Evolutionary conservation across 1,139 yeast genomes (phyloP), one percentile per base, ranked within the genome.

Genomic region (Magnusiomyces ingens): DNA sequence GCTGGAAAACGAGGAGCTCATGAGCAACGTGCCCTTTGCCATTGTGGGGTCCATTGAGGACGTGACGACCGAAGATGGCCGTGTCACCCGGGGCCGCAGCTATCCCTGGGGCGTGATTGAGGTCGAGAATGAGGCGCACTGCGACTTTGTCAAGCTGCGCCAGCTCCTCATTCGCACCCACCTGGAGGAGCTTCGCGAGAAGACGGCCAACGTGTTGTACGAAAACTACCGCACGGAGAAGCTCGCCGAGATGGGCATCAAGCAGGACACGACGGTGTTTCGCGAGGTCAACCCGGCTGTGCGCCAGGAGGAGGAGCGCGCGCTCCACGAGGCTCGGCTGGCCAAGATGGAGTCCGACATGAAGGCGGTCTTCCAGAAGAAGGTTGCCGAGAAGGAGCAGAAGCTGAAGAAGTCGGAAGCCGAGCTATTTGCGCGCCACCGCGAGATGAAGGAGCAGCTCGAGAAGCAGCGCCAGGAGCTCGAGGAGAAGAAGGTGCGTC

Each of bases 101-200:
- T 94, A 94, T 71, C 99, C 99, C 58, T 94, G 99, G 99, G 99
- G 99, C 60, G 77, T 86, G 22, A 86, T 93, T 66, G 98, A 93
- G 72, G 95, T 94, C 60, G 98, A 91, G 70, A 93, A 93, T 70
- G 95, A 89, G 71, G 82, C 82, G 52, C 98, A 94, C 70, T 87
- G 93, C 69, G 99, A 94, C 73, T 94, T 94, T 70, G 83, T 86
- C 63, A 84, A 84, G 70, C 81, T 94, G 67, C 87, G 97, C 65
- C 95, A 93, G 71, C 77, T 94, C 68, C 79, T 94, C 67, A 79
- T 94, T 60, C 84, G 95, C 75, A 87, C 85, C 70, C 93, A 85
- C 71, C 77, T 94, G 79, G 98, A 91, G 72, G 99, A 93, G 70
- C 80, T 94, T 65, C 86, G 91, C 67, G 99, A 93, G 69, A 77